A percentile compares a stretch with the other conserved stretches of the same genome.
Conservation (phyloP, 352 stramenopile species). For the Aphanomyces cochlioides region DNA sequence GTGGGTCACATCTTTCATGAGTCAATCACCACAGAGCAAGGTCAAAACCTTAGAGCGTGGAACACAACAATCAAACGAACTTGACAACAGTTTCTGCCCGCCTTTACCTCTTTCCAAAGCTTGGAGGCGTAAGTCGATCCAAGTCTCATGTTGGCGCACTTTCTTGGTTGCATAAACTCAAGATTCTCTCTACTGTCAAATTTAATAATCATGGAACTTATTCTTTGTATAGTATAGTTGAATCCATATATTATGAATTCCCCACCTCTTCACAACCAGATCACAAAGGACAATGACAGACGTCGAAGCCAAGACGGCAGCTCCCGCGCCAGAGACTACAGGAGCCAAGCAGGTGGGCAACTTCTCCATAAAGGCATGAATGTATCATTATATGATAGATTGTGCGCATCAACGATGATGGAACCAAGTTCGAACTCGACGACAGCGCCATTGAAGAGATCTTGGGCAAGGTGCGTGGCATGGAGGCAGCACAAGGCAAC, state of each 20-base stretch:
- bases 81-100: no score
- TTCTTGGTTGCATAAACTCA: no score
- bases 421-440: constrained; percentile 81
- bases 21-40: no score
- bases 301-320: not conserved
- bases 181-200: not conserved
- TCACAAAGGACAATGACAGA: not conserved
- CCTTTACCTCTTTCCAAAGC: no score
- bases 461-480: constrained; percentile 48
- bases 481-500: not conserved
- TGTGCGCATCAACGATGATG: constrained; percentile 84
- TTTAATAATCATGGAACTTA: not conserved
- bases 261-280: not conserved
- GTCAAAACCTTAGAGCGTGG: no score
- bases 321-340: not conserved
- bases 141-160: no score
- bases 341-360: constrained; percentile 8
- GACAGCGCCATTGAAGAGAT: constrained; percentile 64
- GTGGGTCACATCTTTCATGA: no score
- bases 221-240: not conserved
- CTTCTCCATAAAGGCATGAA: not conserved
- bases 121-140: no score
- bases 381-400: constrained; percentile 39
- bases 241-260: not conserved
- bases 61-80: no score